These are phyloP conservation scores for Solanum lycopersicoides DNA, from an alignment of 257 asterid genomes.

Conservation along the genomic window DNA sequence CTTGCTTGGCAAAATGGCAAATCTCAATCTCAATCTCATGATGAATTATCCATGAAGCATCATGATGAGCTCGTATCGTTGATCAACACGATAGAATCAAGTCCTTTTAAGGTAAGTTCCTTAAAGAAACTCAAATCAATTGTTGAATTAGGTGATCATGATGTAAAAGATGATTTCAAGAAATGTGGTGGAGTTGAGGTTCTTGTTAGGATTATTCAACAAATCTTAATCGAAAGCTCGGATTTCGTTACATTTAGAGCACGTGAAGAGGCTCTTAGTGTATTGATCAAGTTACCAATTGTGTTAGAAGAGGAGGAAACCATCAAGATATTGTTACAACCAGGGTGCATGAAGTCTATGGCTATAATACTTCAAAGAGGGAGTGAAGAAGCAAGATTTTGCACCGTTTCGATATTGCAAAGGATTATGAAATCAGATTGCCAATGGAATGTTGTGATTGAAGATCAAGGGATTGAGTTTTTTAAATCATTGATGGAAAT, in stretches of 20 bases:
- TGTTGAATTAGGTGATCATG: slow-evolving; percentile 30
- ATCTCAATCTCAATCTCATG: background rate
- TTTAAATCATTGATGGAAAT: slow-evolving; percentile 64
- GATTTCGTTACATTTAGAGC: slow-evolving; percentile 57
- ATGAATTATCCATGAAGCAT: slow-evolving; percentile 9
- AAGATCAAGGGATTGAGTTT: slow-evolving; percentile 61
- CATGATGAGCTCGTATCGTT: slow-evolving; percentile 38
- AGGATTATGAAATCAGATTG: slow-evolving; percentile 35
- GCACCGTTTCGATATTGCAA: slow-evolving; percentile 38
- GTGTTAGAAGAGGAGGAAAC: slow-evolving; percentile 25
- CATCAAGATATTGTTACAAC: slow-evolving; percentile 25
- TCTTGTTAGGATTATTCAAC: slow-evolving; percentile 40
- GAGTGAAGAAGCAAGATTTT: slow-evolving; percentile 56
- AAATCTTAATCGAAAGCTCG: slow-evolving; percentile 33
- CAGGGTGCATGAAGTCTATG: slow-evolving; percentile 48
- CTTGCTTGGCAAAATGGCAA: slow-evolving; percentile 33
- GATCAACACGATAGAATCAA: slow-evolving; percentile 38
- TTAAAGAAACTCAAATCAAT: slow-evolving; percentile 36
- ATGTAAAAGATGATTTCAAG: slow-evolving; percentile 36
- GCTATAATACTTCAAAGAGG: slow-evolving; percentile 63
- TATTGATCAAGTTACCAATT: slow-evolving; percentile 30
- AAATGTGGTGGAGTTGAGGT: slow-evolving; percentile 52
- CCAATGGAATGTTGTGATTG: slow-evolving; percentile 29
- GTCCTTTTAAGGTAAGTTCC: slow-evolving; percentile 65
- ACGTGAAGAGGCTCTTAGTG: slow-evolving; percentile 70